These are phyloP conservation scores for Aphanomyces euteiches DNA, from an alignment of 352 stramenopile species.

Conservation along the genomic window DNA sequence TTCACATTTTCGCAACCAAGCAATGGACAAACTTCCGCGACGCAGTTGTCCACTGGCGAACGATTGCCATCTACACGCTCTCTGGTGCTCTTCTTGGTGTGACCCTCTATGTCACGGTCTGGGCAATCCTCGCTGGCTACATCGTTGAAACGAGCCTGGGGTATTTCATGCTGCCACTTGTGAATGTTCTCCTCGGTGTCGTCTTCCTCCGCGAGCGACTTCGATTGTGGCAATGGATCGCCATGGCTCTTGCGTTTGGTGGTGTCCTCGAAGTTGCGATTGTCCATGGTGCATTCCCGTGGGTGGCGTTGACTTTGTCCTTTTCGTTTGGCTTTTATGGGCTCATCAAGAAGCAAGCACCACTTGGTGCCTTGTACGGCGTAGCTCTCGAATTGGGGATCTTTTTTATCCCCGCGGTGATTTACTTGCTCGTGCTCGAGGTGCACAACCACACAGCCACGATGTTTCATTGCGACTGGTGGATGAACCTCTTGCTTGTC, in stretches of 20 bases:
- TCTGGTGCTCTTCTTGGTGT: slow-evolving; percentile 18
- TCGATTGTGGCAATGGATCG: slow-evolving; percentile 1
- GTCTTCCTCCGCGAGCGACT: slow-evolving; percentile 22
- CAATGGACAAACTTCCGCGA: slow-evolving; percentile 15
- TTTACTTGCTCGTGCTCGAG: slow-evolving; percentile 12
- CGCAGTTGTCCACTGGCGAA: background rate
- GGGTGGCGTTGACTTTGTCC: slow-evolving; percentile 14
- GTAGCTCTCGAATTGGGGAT: slow-evolving; percentile 20
- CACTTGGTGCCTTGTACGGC: slow-evolving; percentile 15
- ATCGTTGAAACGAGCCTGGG: slow-evolving; percentile 28
- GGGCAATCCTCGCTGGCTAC: slow-evolving; percentile 19
- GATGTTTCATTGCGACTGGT: background rate
- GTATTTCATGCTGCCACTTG: slow-evolving; percentile 19
- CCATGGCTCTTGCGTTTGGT: slow-evolving; percentile 10
- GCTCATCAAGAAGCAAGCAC: slow-evolving; percentile 27
- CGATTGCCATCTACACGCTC: slow-evolving; percentile 16
- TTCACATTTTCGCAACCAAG: background rate
- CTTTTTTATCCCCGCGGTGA: slow-evolving; percentile 18
- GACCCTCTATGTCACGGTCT: slow-evolving; percentile 16
- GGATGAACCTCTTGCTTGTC: slow-evolving; percentile 1
- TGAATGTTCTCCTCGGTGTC: slow-evolving; percentile 27
- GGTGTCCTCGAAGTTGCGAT: slow-evolving; percentile 19
- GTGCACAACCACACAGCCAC: background rate
- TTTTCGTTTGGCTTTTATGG: slow-evolving; percentile 26
- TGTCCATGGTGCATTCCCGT: slow-evolving; percentile 25